Percentiles rank a stretch among this genome's conserved stretches.
Conservation (phyloP, 164 flowering plant genomes). For the Saururus chinensis region DNA sequence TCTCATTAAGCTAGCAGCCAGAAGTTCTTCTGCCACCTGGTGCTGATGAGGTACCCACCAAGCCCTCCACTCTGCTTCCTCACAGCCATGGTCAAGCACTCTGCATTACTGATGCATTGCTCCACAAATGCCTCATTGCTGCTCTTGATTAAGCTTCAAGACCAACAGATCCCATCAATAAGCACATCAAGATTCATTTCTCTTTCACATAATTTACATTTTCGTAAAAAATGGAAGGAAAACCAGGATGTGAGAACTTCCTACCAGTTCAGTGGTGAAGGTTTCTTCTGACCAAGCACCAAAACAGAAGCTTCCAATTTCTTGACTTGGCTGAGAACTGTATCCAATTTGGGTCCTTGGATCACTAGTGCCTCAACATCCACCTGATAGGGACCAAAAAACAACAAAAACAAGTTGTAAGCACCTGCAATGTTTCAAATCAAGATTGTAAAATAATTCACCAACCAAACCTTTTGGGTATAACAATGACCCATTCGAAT, state of each 20-base stretch:
- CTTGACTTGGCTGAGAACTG: constrained; percentile 88
- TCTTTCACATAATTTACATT: background rate
- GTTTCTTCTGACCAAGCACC: constrained; percentile 71
- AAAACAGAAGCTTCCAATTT: constrained; percentile 84
- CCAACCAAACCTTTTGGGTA: too few relatives aligned
- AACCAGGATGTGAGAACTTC: background rate
- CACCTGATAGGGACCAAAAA: constrained; percentile 33
- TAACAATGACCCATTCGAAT: background rate
- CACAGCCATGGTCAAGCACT: constrained; percentile 77
- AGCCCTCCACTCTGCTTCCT: constrained; percentile 66
- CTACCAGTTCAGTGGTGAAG: constrained; percentile 60
- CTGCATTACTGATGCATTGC: constrained; percentile 63
- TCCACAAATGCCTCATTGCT: constrained; percentile 68
- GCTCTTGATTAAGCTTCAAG: constrained; percentile 45
- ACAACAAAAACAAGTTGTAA: too few relatives aligned
- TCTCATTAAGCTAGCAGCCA: constrained; percentile 44
- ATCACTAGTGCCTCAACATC: constrained; percentile 78
- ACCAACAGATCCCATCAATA: background rate
- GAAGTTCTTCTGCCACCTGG: constrained; percentile 89
- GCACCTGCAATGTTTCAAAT: background rate
- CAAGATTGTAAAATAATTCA: constrained; percentile 1
- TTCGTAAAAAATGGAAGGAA: background rate
- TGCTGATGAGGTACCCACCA: constrained; percentile 81
- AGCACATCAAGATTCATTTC: background rate
- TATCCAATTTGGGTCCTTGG: constrained; percentile 66